A percentile compares a stretch with the other conserved stretches of the same genome.
These are phyloP conservation scores for Cocos nucifera DNA, from an alignment of 176 grass and related monocot species.

Conservation along the genomic window DNA sequence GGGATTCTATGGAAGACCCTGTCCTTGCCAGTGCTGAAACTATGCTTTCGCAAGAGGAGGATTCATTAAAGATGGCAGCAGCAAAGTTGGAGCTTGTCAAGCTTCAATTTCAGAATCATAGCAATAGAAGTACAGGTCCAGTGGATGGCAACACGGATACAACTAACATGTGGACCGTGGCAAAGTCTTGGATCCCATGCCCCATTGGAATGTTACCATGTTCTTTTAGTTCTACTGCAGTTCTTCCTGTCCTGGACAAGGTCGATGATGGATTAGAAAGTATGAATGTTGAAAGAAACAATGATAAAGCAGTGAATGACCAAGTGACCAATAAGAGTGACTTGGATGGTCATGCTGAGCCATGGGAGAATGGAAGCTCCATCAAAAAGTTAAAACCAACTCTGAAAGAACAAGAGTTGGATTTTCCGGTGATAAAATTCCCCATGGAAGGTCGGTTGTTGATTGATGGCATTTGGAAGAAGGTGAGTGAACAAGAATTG, in stretches of 20 bases:
- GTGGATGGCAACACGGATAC: conserved; percentile 8
- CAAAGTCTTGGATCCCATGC: conserved; percentile 64
- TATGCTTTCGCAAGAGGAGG: conserved; percentile 19
- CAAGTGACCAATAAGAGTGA: conserved; percentile 23
- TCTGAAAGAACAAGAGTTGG: conserved; percentile 7
- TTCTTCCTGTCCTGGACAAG: conserved; percentile 49
- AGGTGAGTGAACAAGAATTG: conserved; percentile 44
- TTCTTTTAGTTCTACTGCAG: conserved; percentile 73
- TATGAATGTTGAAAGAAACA: conserved; percentile 5
- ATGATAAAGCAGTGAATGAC: conserved; percentile 16
- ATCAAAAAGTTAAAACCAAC: conserved; percentile 26
- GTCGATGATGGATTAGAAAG: conserved; percentile 8
- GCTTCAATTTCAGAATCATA: conserved; percentile 20
- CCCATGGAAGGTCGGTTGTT: conserved; percentile 40
- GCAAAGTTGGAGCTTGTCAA: conserved; percentile 45
- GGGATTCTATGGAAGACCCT: conserved; percentile 17
- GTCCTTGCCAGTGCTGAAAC: conserved; percentile 14
- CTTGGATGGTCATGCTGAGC: conserved; percentile 4
- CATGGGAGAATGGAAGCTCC: conserved; percentile 13
- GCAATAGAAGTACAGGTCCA: background rate
- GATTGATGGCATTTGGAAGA: conserved; percentile 49
- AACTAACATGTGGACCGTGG: conserved; percentile 41
- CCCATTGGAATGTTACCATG: conserved; percentile 73
- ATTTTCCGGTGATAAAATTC: conserved; percentile 18
- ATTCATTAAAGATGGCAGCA: conserved; percentile 29